phyloP scores from a whole-genome alignment of 2,329 filamentous ascomycete genomes.

The Penicillium occitanis region DNA sequence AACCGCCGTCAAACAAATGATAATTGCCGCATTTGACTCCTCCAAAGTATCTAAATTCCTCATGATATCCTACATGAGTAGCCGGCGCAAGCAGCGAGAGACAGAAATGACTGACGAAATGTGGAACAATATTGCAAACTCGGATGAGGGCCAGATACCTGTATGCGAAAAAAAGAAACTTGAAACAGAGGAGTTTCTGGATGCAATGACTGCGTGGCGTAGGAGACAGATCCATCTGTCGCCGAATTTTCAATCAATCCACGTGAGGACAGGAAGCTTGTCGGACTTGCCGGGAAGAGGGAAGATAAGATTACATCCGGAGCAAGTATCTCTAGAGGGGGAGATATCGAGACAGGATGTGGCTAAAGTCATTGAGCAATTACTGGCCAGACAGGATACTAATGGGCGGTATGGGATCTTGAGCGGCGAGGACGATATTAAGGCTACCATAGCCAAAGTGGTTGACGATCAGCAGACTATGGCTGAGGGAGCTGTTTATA shows the following conservation, averaged over 20 bases:
- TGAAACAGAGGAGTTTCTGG: constrained; percentile 57
- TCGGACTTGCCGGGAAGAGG: constrained; percentile 48
- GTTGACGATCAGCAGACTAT: neutral
- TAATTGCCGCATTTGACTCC: constrained; percentile 48
- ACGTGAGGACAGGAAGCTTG: constrained; percentile 52
- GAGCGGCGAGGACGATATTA: constrained; percentile 50
- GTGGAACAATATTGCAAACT: constrained; percentile 46
- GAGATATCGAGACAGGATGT: constrained; percentile 53
- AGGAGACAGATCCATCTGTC: constrained; percentile 28
- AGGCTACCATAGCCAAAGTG: constrained; percentile 43
- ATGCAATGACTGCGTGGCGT: constrained; percentile 32
- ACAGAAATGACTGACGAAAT: constrained; percentile 54
- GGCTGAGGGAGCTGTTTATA: neutral
- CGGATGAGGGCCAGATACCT: constrained; percentile 50
- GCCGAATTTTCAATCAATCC: constrained; percentile 51
- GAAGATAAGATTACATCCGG: constrained; percentile 45
- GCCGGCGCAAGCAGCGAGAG: constrained; percentile 45
- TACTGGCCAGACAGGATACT: constrained; percentile 50
- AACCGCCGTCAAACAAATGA: constrained; percentile 56
- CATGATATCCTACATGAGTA: constrained; percentile 55
- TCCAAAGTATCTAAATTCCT: constrained; percentile 54
- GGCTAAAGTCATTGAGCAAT: constrained; percentile 50
- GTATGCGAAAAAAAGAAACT: constrained; percentile 56
- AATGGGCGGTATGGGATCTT: constrained; percentile 56
- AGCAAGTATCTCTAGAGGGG: constrained; percentile 46